Base-by-base conservation (phyloP, 2,329 filamentous ascomycete genomes). In the Drechslerella stenobrocha region DNA sequence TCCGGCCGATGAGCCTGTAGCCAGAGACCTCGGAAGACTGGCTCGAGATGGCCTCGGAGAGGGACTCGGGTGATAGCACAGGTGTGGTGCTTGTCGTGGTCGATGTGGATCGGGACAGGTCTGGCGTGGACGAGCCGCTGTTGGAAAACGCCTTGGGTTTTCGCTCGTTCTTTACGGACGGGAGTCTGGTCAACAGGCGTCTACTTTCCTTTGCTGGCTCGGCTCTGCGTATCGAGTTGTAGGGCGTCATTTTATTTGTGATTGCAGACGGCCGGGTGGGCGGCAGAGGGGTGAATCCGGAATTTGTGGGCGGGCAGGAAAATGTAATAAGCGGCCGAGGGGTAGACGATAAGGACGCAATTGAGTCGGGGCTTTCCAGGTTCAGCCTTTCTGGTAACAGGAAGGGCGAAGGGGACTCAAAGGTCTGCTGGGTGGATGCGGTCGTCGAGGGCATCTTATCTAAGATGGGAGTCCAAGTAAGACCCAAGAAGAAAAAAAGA, bases 181-280 rank as follows among this genome's bases (percentile, higher is more conserved):
- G 63, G 8, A 67, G 26, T 47, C 55, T 59, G 44, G 55, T 60
- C 15, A 67, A 59, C 20, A 67, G 35, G 22, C 63, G 63, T 60
- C 22, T 55, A 23, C 46, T 26, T 26, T 67, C 63, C 35, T 18
- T 67, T 13, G 18, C 37, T 3, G 20, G 50, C 35, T 67, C 63
- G 28, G 22, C 24, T 44, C 44, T 59, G 50, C 28, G 42, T 48
- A 67, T 52, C 28, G 55, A 67, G n/a, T 67, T 67, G 53, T 55
- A 67, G 28, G 63, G 50, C 23, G 55, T 56, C 63, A 67, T 67
- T 44, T 67, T 67, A 50, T 67, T 67, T 55, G 63, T 67, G 51
- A 67, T 60, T 46, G 60, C 63, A 45, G 63, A 67, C 37, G 63
- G 63, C 6, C 63, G 63, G 42, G 34, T 46, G 24, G 63, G 63